Conservation (phyloP, 176 grass and related monocot species). For the Zizania latifolia region DNA sequence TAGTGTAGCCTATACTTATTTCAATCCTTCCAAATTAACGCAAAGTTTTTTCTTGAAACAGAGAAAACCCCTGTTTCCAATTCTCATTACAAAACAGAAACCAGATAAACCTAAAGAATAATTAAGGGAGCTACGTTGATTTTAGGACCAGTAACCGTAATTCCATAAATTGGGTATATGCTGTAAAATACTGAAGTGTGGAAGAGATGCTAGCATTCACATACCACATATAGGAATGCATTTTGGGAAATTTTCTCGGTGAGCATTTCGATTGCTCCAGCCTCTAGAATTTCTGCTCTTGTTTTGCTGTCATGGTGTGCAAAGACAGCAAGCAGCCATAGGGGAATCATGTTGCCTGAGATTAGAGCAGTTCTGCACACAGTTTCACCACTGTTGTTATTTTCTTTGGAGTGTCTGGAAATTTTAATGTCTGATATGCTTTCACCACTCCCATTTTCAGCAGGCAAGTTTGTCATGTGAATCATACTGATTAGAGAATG, state of each 20-base stretch:
- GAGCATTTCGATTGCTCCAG: constrained; percentile 81
- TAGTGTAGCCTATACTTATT: background rate
- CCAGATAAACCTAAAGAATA: constrained; percentile 17
- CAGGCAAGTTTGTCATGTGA: constrained; percentile 51
- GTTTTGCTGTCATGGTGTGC: constrained; percentile 59
- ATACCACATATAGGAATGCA: constrained; percentile 79
- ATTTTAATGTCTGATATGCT: constrained; percentile 76
- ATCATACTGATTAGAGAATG: constrained; percentile 89
- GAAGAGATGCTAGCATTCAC: constrained; percentile 26
- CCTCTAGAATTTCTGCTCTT: constrained; percentile 72
- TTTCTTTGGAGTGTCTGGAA: constrained; percentile 57
- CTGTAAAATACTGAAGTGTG: constrained; percentile 1
- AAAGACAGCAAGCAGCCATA: constrained; percentile 91
- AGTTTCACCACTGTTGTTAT: constrained; percentile 43
- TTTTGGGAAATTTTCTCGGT: constrained; percentile 83
- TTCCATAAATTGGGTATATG: background rate
- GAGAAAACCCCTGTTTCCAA: background rate
- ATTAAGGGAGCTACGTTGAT: background rate
- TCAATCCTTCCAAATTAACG: background rate
- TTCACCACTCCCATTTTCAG: constrained; percentile 58
- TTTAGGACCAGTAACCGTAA: background rate
- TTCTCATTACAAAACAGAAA: background rate
- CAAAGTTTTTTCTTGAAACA: background rate
- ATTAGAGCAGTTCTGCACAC: constrained; percentile 63
- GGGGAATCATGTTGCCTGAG: constrained; percentile 86